phyloP scores from a whole-genome alignment of 2,329 filamentous ascomycete genomes.

The Chrysoporthe cubensis region DNA sequence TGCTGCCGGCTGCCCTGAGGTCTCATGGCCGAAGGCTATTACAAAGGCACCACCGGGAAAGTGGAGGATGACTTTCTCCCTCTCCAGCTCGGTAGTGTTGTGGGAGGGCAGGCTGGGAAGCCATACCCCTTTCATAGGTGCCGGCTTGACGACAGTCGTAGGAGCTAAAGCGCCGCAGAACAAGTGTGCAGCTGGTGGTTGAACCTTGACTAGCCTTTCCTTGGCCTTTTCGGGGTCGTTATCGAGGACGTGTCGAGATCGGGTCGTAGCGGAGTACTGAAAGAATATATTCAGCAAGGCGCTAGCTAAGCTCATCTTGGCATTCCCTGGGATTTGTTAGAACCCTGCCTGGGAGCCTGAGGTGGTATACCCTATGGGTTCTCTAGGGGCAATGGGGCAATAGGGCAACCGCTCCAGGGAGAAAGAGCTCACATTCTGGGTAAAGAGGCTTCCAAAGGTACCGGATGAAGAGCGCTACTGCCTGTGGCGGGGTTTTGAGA shows the following conservation, averaged over 20 bases:
- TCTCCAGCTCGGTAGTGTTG: neutral
- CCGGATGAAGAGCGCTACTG: no score
- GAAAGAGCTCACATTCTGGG: no score
- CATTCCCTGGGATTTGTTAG: neutral
- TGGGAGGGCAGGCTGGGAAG: conserved; percentile 21
- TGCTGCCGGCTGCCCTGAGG: conserved; percentile 16
- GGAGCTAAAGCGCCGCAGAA: conserved; percentile 28
- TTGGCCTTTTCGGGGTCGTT: conserved; percentile 24
- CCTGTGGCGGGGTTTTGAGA: no score
- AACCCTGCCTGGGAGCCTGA: no score
- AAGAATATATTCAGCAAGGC: conserved; percentile 23
- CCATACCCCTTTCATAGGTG: conserved; percentile 29
- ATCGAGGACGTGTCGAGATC: conserved; percentile 26
- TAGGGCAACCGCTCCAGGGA: no score
- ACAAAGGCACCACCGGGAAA: conserved; percentile 33
- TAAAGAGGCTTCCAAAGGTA: no score
- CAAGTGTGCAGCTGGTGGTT: conserved; percentile 15
- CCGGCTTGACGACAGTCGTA: conserved; percentile 16
- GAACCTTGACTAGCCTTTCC: conserved; percentile 29
- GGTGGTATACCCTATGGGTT: no score
- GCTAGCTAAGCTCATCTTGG: conserved; percentile 23
- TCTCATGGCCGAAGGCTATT: conserved; percentile 28
- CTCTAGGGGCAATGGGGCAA: no score
- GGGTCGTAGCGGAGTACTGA: conserved; percentile 16
- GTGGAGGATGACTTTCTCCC: conserved; percentile 31